These are phyloP conservation scores for Paramyrothecium sp. DNA, from an alignment of 2,329 filamentous ascomycete species.

Conservation along the genomic window DNA sequence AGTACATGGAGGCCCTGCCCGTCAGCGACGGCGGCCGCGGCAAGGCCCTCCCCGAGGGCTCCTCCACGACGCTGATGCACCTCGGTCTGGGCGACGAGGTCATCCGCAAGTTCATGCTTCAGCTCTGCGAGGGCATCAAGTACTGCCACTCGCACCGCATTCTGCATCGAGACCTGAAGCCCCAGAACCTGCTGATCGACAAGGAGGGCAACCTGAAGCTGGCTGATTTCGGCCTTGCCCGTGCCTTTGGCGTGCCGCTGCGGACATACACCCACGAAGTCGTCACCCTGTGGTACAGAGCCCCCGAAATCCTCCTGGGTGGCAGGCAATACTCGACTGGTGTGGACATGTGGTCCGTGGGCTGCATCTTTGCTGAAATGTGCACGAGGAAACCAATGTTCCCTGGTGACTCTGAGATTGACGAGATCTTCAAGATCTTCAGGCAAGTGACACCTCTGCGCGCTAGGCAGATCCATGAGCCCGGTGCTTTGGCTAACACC, in stretches of 20 bases:
- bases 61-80: conserved; percentile 59
- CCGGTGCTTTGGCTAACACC: too few relatives aligned
- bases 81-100: conserved; percentile 76
- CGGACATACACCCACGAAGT: conserved; percentile 95
- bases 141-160: conserved; percentile 90
- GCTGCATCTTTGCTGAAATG: conserved; percentile 96
- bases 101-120: conserved; percentile 91
- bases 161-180: conserved; percentile 85
- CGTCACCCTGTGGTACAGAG: conserved; percentile 90
- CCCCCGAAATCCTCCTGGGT: conserved; percentile 86
- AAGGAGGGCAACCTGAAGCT: conserved; percentile 85
- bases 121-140: conserved; percentile 78
- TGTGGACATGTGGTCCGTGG: conserved; percentile 94
- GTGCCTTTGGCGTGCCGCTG: conserved; percentile 87
- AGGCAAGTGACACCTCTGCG: conserved; percentile 59
- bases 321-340: conserved; percentile 91
- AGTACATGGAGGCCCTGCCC: conserved; percentile 91
- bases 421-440: conserved; percentile 59
- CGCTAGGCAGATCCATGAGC: too few relatives aligned
- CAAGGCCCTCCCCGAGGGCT: conserved; percentile 79
- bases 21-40: conserved; percentile 81
- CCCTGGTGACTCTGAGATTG: conserved; percentile 75
- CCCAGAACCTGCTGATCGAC: conserved; percentile 86
- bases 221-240: conserved; percentile 84
- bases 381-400: conserved; percentile 91